These are phyloP conservation scores for Saccharomyces cerevisiae DNA, from an alignment of 805 yeast species.

Conservation along the genomic window DNA sequence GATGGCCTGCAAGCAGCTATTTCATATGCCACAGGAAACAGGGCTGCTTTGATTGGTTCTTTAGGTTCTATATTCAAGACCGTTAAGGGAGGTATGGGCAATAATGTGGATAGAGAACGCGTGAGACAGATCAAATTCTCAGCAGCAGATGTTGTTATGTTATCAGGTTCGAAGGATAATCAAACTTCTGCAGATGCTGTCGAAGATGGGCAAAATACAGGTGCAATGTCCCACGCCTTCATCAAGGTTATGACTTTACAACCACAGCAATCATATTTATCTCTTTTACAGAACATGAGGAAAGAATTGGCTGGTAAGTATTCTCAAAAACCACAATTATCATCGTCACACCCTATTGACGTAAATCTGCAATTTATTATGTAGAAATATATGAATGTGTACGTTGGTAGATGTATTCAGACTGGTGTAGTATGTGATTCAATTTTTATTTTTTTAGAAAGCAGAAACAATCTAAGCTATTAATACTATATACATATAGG, in stretches of 20 bases:
- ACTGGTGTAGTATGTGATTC: not conserved
- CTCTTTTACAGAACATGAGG: slow-evolving; percentile 66
- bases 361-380: slow-evolving; percentile 43
- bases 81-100: slow-evolving; percentile 34
- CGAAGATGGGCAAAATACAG: slow-evolving; percentile 64
- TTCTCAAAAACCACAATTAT: slow-evolving; percentile 76
- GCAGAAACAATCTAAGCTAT: not conserved
- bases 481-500: not conserved
- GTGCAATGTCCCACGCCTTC: slow-evolving; percentile 82
- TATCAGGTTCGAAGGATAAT: slow-evolving; percentile 76
- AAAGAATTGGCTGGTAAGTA: slow-evolving; percentile 52
- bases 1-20: slow-evolving; percentile 53
- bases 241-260: slow-evolving; percentile 51
- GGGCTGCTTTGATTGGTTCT: slow-evolving; percentile 35
- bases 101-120: slow-evolving; percentile 35
- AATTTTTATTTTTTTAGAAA: not conserved
- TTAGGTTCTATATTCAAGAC: slow-evolving; percentile 38
- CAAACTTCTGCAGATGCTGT: slow-evolving; percentile 80
- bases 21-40: slow-evolving; percentile 55
- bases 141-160: slow-evolving; percentile 66
- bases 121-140: slow-evolving; percentile 53
- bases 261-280: slow-evolving; percentile 59
- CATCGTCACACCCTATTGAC: slow-evolving; percentile 77
- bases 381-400: slow-evolving; percentile 14
- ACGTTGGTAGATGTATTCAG: not conserved